phyloP scores from a whole-genome alignment of 805 yeast species.

The Ascoidea tarda region DNA sequence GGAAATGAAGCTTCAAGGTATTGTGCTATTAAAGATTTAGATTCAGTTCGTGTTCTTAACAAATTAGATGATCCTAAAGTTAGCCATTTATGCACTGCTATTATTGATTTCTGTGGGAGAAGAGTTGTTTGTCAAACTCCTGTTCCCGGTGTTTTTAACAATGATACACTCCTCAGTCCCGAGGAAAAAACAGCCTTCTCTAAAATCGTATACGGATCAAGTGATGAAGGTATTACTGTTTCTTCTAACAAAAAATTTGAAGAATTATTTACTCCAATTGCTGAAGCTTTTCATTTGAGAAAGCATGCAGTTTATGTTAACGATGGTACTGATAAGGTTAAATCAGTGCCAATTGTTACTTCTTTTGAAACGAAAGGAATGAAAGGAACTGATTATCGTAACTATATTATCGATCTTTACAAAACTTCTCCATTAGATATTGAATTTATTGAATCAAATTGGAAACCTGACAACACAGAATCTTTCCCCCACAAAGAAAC shows the following conservation, averaged over 20 bases:
- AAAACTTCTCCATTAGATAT: slow-evolving; percentile 79
- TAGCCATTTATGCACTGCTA: slow-evolving; percentile 63
- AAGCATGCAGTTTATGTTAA: slow-evolving; percentile 40
- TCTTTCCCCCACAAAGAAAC: slow-evolving; percentile 76
- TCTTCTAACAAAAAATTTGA: slow-evolving; percentile 38
- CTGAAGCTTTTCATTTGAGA: slow-evolving; percentile 69
- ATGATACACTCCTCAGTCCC: slow-evolving; percentile 21
- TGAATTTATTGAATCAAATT: slow-evolving; percentile 51
- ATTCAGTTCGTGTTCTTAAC: slow-evolving; percentile 56
- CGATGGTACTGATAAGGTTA: slow-evolving; percentile 23
- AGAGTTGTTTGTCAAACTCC: slow-evolving; percentile 89
- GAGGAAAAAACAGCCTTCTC: slow-evolving; percentile 23
- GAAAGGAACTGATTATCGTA: slow-evolving; percentile 71
- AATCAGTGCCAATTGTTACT: slow-evolving; percentile 33
- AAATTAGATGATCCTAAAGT: slow-evolving; percentile 48
- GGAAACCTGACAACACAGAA: slow-evolving; percentile 23
- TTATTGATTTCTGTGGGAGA: slow-evolving; percentile 82
- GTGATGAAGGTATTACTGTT: slow-evolving; percentile 41
- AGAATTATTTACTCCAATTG: slow-evolving; percentile 40
- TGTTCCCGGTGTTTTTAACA: slow-evolving; percentile 75
- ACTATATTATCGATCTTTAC: slow-evolving; percentile 73
- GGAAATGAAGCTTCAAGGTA: slow-evolving; percentile 81
- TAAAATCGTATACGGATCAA: slow-evolving; percentile 61
- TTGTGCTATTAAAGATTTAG: slow-evolving; percentile 65
- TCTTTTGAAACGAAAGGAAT: slow-evolving; percentile 80